phyloP scores from a whole-genome alignment of 176 grass and related monocot species.

The Tillandsia leiboldiana region DNA sequence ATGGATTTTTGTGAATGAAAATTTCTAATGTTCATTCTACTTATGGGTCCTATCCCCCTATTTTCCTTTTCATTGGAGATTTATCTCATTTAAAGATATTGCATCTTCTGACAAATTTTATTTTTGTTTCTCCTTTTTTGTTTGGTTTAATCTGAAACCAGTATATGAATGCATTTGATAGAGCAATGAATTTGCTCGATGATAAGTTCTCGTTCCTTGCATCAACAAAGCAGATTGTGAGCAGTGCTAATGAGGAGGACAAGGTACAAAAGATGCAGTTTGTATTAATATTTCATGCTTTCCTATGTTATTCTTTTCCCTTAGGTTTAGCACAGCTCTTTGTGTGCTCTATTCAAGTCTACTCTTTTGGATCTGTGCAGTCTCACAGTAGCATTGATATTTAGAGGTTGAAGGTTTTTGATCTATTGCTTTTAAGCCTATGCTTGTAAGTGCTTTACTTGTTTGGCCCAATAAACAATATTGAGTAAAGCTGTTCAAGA shows the following conservation, averaged over 20 bases:
- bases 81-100: neutral
- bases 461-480: too few species aligned
- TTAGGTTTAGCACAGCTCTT: neutral
- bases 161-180: conserved; percentile 92
- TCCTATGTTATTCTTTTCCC: too few species aligned
- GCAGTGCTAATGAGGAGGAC: conserved; percentile 61
- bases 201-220: conserved; percentile 70
- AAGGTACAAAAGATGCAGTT: conserved; percentile 49
- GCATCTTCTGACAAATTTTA: neutral
- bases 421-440: neutral
- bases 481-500: too few species aligned
- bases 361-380: neutral
- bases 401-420: neutral
- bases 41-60: neutral
- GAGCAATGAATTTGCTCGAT: conserved; percentile 85
- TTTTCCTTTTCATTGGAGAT: neutral
- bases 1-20: neutral
- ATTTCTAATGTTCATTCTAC: neutral
- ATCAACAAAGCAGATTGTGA: conserved; percentile 81
- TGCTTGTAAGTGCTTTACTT: too few species aligned
- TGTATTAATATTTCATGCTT: neutral
- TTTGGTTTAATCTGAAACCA: conserved; percentile 33
- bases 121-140: conserved; percentile 1
- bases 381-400: neutral
- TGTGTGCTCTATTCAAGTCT: neutral